These are phyloP conservation scores for Spinellus fusiger DNA, from an alignment of 192 early-diverging fungal species.

Conservation along the genomic window DNA sequence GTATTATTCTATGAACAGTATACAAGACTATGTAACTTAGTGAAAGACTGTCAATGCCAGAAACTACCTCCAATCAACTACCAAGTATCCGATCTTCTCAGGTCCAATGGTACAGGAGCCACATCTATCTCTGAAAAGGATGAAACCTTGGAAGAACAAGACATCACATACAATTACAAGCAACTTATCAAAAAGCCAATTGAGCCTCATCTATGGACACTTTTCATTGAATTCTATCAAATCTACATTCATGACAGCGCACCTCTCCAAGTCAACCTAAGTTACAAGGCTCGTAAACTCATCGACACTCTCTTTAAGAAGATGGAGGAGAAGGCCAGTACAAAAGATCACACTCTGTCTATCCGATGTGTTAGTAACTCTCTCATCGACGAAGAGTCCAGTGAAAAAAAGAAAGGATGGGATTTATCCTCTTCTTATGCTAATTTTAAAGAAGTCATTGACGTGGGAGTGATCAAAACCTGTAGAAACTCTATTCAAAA, in stretches of 20 bases:
- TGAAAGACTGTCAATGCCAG: background rate
- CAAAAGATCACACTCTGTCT: background rate
- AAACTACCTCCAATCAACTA: too few relatives aligned
- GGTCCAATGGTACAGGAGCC: background rate
- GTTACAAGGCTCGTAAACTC: slow-evolving; percentile 1
- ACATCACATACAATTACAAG: background rate
- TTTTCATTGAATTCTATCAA: slow-evolving; percentile 17
- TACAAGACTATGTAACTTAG: background rate
- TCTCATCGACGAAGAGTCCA: too few relatives aligned
- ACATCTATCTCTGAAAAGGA: background rate
- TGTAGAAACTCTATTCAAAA: too few relatives aligned
- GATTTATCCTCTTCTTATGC: too few relatives aligned
- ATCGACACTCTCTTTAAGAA: slow-evolving; percentile 5
- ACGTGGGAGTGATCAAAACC: too few relatives aligned
- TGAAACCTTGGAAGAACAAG: background rate
- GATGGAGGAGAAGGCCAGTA: background rate
- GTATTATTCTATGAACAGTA: slow-evolving; percentile 21
- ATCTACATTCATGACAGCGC: slow-evolving; percentile 7
- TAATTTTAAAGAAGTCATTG: too few relatives aligned
- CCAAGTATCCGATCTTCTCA: background rate
- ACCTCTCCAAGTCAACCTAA: slow-evolving; percentile 18
- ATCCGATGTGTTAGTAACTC: too few relatives aligned
- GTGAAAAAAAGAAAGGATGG: too few relatives aligned
- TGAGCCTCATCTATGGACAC: background rate
- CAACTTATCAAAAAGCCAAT: background rate